These are phyloP conservation scores for Fomitopsis palustris DNA, from an alignment of 1,284 basidiomycete genomes.

Conservation along the genomic window DNA sequence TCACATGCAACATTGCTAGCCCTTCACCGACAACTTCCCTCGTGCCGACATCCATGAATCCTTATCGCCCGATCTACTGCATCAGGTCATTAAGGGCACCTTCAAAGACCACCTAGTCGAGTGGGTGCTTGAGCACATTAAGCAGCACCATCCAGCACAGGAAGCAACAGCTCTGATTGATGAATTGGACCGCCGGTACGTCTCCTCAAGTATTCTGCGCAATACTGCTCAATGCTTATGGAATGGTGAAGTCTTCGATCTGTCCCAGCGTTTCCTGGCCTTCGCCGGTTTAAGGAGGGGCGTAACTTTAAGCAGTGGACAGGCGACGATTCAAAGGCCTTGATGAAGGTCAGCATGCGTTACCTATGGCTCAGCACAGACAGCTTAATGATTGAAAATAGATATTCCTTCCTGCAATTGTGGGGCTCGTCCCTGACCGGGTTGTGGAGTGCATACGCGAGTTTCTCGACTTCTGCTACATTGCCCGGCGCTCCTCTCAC, in stretches of 20 bases:
- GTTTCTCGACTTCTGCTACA: conserved; percentile 16
- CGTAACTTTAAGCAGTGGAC: conserved; percentile 22
- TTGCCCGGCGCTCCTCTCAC: conserved; percentile 7
- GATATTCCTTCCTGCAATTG: background rate
- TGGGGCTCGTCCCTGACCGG: background rate
- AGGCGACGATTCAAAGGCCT: conserved; percentile 19
- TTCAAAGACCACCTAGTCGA: conserved; percentile 17
- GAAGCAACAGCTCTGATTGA: conserved; percentile 3
- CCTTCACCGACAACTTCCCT: background rate
- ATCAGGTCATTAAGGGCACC: conserved; percentile 1
- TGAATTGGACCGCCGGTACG: conserved; percentile 20
- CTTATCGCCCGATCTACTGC: background rate
- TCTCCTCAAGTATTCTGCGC: background rate
- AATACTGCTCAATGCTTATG: too few species aligned
- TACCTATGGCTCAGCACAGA: too few species aligned
- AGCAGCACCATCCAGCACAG: background rate
- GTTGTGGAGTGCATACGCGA: conserved; percentile 9
- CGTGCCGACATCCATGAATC: background rate
- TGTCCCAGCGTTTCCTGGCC: conserved; percentile 12
- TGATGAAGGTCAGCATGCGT: conserved; percentile 20
- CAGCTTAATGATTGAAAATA: too few species aligned
- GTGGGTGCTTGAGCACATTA: conserved; percentile 9
- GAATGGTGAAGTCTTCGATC: conserved; percentile 4
- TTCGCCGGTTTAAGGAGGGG: conserved; percentile 15
- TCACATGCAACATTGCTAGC: too few species aligned